phyloP scores from a whole-genome alignment of 83 land plant genomes.

The Picea abies region DNA sequence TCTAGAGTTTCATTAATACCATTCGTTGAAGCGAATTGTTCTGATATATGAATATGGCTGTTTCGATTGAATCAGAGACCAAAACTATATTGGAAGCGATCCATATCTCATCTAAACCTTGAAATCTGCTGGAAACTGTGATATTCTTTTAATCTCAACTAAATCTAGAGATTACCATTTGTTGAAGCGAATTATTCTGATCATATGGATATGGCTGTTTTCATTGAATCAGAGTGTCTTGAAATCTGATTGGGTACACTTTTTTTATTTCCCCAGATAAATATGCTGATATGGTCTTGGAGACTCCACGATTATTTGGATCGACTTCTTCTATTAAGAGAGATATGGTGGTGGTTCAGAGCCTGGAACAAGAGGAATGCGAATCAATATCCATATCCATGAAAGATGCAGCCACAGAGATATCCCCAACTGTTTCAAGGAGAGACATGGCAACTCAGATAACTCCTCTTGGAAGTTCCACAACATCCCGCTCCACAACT shows the following conservation, averaged over 20 bases:
- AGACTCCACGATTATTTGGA: background rate
- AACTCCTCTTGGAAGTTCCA: slow-evolving; percentile 49
- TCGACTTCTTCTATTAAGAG: background rate
- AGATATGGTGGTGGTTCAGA: slow-evolving; percentile 1
- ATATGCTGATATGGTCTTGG: slow-evolving; percentile 7
- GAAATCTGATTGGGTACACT: background rate
- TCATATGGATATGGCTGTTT: background rate
- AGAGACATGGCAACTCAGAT: slow-evolving; percentile 76
- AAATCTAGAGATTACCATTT: background rate
- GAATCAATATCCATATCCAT: background rate
- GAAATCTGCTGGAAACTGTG: background rate
- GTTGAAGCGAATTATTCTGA: background rate
- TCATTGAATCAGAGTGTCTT: background rate
- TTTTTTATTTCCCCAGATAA: slow-evolving; percentile 3
- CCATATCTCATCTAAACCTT: background rate
- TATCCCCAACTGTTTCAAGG: slow-evolving; percentile 38
- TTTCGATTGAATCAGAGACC: background rate
- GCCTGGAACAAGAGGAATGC: background rate
- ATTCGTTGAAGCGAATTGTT: background rate
- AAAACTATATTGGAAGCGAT: no score
- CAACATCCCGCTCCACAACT: slow-evolving; percentile 27
- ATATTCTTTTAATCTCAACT: background rate
- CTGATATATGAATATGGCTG: background rate
- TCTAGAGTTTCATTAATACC: background rate
- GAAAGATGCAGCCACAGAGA: slow-evolving; percentile 27